Percentiles rank a stretch among this genome's conserved stretches.
Conservation (phyloP, 2,329 filamentous ascomycete species). For the Aspergillus chevalieri region DNA sequence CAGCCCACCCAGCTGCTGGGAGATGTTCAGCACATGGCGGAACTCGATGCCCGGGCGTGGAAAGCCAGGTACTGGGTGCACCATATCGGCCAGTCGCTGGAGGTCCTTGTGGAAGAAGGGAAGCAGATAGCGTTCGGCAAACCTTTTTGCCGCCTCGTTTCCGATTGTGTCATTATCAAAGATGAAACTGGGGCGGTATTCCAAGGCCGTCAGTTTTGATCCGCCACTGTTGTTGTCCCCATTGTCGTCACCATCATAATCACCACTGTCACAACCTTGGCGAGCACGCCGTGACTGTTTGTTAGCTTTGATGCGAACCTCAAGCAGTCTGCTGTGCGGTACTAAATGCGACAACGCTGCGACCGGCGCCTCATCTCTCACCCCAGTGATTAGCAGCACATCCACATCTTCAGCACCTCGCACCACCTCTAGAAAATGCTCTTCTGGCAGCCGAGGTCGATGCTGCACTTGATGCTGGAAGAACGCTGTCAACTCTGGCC, state of each 20-base stretch:
- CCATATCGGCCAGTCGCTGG: constrained; percentile 46
- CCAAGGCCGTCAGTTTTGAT: constrained; percentile 16
- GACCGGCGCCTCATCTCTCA: constrained; percentile 57
- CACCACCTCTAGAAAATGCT: constrained; percentile 49
- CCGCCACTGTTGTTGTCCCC: constrained; percentile 9
- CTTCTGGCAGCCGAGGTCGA: constrained; percentile 44
- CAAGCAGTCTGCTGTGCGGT: constrained; percentile 48
- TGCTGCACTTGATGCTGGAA: constrained; percentile 43
- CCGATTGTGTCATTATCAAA: constrained; percentile 50
- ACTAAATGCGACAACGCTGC: constrained; percentile 50
- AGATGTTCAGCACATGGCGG: constrained; percentile 53
- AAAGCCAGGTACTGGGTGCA: constrained; percentile 45
- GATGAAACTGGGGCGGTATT: constrained; percentile 39
- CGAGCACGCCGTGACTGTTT: constrained; percentile 27
- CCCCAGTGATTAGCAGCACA: constrained; percentile 57
- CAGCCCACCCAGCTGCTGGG: constrained; percentile 48
- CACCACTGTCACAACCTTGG: background rate
- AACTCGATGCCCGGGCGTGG: constrained; percentile 49
- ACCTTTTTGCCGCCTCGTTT: constrained; percentile 30
- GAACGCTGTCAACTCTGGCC: constrained; percentile 47
- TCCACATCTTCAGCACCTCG: constrained; percentile 38
- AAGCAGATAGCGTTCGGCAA: constrained; percentile 40
- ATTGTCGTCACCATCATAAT: background rate
- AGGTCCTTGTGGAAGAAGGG: constrained; percentile 45
- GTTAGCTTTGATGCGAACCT: constrained; percentile 46